These are phyloP conservation scores for Microbotryum lychnidis-dioicae DNA, from an alignment of 1,284 basidiomycete genomes.

Conservation along the genomic window DNA sequence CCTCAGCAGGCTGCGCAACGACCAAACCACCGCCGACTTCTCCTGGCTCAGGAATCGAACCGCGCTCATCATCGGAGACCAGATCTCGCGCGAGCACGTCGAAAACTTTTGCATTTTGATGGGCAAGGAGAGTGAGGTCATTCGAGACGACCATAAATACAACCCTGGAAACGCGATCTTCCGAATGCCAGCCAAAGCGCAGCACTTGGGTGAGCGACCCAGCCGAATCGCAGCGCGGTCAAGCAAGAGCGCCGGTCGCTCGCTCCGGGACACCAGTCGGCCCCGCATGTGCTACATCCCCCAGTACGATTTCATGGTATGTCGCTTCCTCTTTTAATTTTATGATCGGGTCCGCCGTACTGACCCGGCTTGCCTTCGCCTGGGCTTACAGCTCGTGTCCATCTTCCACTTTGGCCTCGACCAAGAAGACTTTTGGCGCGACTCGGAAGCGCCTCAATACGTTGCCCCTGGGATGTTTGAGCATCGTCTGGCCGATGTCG, in stretches of 20 bases:
- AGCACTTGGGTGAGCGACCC: slow-evolving; percentile 19
- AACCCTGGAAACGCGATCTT: slow-evolving; percentile 7
- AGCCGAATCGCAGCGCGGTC: slow-evolving; percentile 14
- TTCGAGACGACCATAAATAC: slow-evolving; percentile 37
- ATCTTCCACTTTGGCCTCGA: slow-evolving; percentile 42
- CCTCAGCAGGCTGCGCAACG: slow-evolving; percentile 15
- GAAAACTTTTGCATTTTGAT: slow-evolving; percentile 41
- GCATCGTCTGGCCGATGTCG: slow-evolving; percentile 38
- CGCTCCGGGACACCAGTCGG: slow-evolving; percentile 35
- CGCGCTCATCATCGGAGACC: slow-evolving; percentile 41
- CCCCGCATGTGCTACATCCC: slow-evolving; percentile 42
- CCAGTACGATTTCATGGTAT: slow-evolving; percentile 38
- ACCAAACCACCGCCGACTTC: slow-evolving; percentile 24
- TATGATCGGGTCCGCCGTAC: no score
- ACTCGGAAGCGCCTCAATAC: slow-evolving; percentile 35
- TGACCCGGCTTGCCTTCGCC: background rate
- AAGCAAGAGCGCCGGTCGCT: slow-evolving; percentile 13
- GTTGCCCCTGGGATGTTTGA: slow-evolving; percentile 40
- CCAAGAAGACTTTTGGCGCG: slow-evolving; percentile 38
- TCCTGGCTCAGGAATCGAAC: slow-evolving; percentile 39
- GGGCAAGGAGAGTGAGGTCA: slow-evolving; percentile 36
- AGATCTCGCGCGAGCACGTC: slow-evolving; percentile 40
- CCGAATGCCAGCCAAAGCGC: slow-evolving; percentile 19
- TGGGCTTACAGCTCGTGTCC: slow-evolving; percentile 35
- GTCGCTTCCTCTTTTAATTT: background rate